Base-by-base conservation (phyloP, 352 stramenopile species). In the Phytopythium sindhum region DNA sequence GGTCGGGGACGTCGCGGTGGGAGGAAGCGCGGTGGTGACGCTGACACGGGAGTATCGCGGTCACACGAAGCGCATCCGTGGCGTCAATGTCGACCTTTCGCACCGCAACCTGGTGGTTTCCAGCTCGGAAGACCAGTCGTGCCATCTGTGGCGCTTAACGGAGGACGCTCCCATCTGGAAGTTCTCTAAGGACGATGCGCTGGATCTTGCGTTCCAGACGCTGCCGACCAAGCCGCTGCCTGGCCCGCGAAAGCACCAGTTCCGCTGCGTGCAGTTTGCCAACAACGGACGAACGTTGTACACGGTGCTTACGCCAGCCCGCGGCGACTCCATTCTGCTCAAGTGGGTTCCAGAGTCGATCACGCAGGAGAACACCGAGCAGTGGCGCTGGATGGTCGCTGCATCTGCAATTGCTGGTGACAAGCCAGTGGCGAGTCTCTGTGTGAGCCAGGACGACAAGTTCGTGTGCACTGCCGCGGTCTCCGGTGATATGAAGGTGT, bases 71-170 rank as follows among this genome's bases (percentile, higher is more conserved):
- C 80, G 86, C 39, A 93, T 95, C 53, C 82, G 86, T 23, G 84
- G 90, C 33, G 84, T 95, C 55, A 73, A 95, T 60, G 83, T 95
- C 41, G 86, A 95, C 56, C 67, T 77, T 8, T 92, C 86, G 15
- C 84, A 91, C 63, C 86, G 86, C 44, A 93, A 95, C 61, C 63
- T 92, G 17, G 80, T 93, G 12, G 83, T 75, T 0, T 90, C 86
- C 8, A 92, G 80, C 60, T 89, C 84, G 1, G 84, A 93, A 44
- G 86, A 91, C 45, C 81, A 89, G 60, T 83, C 81, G 14, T 95
- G 86, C 24, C 86, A 95, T 60, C 35, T 95, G 41, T 95, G 86
- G 86, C 75, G 86, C 62, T 68, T 95, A 11, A 92, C 78, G 2
- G 84, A 94, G 63, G 57, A 79, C 14, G 75, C 68, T 15, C 67